phyloP scores from a whole-genome alignment of 164 flowering plant genomes.

The Sextonia rubra region DNA sequence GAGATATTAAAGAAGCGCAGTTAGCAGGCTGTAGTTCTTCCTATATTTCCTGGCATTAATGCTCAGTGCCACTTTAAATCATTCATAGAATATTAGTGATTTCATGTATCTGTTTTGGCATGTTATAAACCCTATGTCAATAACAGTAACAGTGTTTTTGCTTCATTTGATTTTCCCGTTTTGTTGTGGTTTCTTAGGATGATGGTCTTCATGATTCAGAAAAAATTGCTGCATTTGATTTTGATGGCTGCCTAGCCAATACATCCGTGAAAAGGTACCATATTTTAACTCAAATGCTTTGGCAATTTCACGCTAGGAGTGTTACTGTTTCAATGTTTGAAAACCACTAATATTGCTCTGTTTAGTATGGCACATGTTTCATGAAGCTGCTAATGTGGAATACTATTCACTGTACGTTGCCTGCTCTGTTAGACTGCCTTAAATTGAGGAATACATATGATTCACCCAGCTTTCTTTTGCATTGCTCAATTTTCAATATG shows the following conservation, averaged over 20 bases:
- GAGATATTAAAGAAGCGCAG: too few species aligned
- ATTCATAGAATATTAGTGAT: not conserved
- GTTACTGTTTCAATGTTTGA: not conserved
- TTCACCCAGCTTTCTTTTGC: not conserved
- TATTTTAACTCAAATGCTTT: not conserved
- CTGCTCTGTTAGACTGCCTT: not conserved
- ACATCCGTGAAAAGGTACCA: slow-evolving; percentile 69
- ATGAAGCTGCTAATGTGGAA: not conserved
- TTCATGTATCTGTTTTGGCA: not conserved
- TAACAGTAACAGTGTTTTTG: not conserved
- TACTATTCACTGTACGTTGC: not conserved
- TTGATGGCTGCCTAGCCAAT: slow-evolving; percentile 93
- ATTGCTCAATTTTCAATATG: not conserved
- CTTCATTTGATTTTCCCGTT: not conserved
- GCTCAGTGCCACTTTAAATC: not conserved
- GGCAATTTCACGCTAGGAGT: too few species aligned
- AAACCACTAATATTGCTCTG: not conserved
- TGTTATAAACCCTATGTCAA: not conserved
- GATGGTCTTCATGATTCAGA: slow-evolving; percentile 72
- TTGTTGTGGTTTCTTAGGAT: slow-evolving; percentile 37
- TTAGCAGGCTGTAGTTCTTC: too few species aligned
- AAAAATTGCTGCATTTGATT: slow-evolving; percentile 97
- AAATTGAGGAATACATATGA: not conserved
- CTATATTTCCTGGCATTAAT: not conserved
- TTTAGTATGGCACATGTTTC: not conserved